phyloP scores from a whole-genome alignment of 202 grass and related monocot genomes.

The Elaeis oleifera region DNA sequence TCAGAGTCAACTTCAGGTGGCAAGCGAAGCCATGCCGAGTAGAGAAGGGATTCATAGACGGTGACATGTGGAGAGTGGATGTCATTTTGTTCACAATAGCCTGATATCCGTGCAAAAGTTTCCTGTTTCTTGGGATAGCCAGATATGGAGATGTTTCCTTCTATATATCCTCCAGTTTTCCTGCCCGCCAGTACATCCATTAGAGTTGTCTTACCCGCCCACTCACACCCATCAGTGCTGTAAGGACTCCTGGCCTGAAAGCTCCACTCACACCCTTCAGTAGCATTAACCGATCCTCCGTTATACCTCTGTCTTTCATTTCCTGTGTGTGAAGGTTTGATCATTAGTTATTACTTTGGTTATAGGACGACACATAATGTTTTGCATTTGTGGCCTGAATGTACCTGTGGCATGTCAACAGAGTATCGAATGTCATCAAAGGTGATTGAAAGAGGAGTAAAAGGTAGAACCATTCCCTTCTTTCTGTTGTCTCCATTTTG shows the following conservation, averaged over 20 bases:
- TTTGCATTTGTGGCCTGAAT: too few relatives aligned
- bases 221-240: slow-evolving; percentile 47
- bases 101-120: slow-evolving; percentile 45
- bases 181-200: slow-evolving; percentile 47
- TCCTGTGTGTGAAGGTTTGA: slow-evolving; percentile 15
- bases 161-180: slow-evolving; percentile 44
- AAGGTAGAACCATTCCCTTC: too few relatives aligned
- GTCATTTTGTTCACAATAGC: slow-evolving; percentile 50
- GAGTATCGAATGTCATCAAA: too few relatives aligned
- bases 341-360: neutral
- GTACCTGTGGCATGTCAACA: too few relatives aligned
- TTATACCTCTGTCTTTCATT: slow-evolving; percentile 34
- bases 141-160: slow-evolving; percentile 38
- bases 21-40: slow-evolving; percentile 45
- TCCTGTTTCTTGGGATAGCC: slow-evolving; percentile 46
- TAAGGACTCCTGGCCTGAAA: slow-evolving; percentile 47
- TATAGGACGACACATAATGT: neutral
- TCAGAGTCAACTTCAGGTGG: slow-evolving; percentile 28
- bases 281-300: slow-evolving; percentile 32
- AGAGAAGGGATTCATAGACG: slow-evolving; percentile 39
- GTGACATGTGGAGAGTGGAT: slow-evolving; percentile 48
- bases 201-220: slow-evolving; percentile 45
- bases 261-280: slow-evolving; percentile 41
- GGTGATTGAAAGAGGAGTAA: too few relatives aligned
- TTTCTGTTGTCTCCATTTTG: too few relatives aligned